phyloP scores from a whole-genome alignment of 345 rosid genomes.

The Litchi chinensis region DNA sequence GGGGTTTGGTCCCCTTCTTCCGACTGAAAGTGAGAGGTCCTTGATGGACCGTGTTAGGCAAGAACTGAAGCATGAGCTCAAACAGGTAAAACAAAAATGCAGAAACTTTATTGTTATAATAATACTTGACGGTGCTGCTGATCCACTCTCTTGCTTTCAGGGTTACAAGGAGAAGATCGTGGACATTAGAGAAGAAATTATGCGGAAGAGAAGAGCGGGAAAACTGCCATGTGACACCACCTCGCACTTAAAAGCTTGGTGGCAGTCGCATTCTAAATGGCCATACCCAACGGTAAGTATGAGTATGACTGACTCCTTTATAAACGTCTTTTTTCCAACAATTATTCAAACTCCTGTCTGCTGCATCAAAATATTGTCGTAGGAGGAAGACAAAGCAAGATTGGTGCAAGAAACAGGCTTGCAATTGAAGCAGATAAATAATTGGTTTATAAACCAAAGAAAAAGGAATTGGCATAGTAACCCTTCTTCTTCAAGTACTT shows the following conservation, averaged over 20 bases:
- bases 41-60: constrained; percentile 87
- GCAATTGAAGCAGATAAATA: constrained; percentile 86
- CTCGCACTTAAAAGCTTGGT: constrained; percentile 78
- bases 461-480: constrained; percentile 88
- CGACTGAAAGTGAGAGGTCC: constrained; percentile 81
- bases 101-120: neutral
- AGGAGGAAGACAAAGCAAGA: constrained; percentile 89
- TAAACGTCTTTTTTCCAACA: neutral
- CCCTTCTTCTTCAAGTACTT: constrained; percentile 56
- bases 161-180: constrained; percentile 87
- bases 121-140: constrained; percentile 7
- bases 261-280: constrained; percentile 92
- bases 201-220: constrained; percentile 90
- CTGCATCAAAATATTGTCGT: constrained; percentile 13
- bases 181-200: constrained; percentile 84
- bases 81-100: constrained; percentile 52
- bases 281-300: constrained; percentile 84
- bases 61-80: constrained; percentile 87
- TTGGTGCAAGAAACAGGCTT: constrained; percentile 81
- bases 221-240: constrained; percentile 91
- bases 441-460: constrained; percentile 91
- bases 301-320: constrained; percentile 5
- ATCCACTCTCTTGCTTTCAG: constrained; percentile 33
- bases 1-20: constrained; percentile 88
- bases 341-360: neutral